Conservation (phyloP, 225 moss, liverwort and hornwort genomes). For the Bryoerythrophyllum caledonicum region DNA sequence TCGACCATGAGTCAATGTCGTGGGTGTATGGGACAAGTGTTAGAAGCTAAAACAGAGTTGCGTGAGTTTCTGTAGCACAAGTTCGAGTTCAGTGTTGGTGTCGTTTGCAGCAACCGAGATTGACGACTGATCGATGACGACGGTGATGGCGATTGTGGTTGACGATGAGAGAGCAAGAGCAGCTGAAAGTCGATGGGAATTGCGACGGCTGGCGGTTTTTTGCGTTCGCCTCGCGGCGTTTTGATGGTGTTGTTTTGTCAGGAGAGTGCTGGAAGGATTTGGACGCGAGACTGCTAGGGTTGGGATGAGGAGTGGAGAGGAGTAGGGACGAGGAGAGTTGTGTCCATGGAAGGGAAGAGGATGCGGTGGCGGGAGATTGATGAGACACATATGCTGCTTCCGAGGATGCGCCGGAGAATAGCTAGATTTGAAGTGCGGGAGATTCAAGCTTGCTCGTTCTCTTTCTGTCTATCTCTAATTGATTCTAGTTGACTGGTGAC, state of each 20-base stretch:
- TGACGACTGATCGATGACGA: neutral
- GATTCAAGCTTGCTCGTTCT: neutral
- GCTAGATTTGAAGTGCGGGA: neutral
- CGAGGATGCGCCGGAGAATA: slow-evolving; percentile 31
- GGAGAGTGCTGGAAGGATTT: neutral
- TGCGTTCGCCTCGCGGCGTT: too few relatives aligned
- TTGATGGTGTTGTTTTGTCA: neutral
- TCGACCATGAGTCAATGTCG: too few relatives aligned
- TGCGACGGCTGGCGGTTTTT: too few relatives aligned
- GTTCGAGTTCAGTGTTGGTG: too few relatives aligned
- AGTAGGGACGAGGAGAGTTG: too few relatives aligned
- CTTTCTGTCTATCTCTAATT: slow-evolving; percentile 25
- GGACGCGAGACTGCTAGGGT: slow-evolving; percentile 27
- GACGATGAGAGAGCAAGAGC: neutral
- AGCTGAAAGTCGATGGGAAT: too few relatives aligned
- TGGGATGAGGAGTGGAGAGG: neutral
- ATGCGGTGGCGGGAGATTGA: slow-evolving; percentile 26
- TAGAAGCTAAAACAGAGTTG: neutral
- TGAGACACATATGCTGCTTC: neutral
- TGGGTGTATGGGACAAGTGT: neutral
- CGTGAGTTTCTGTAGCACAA: neutral
- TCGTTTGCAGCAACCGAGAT: neutral
- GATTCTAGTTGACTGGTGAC: slow-evolving; percentile 13
- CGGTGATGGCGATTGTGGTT: neutral
- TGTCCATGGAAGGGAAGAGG: slow-evolving; percentile 31